Evolutionary conservation across 306 rosid genomes (phyloP).

Genomic region (Ammopiptanthus mongolicus): DNA sequence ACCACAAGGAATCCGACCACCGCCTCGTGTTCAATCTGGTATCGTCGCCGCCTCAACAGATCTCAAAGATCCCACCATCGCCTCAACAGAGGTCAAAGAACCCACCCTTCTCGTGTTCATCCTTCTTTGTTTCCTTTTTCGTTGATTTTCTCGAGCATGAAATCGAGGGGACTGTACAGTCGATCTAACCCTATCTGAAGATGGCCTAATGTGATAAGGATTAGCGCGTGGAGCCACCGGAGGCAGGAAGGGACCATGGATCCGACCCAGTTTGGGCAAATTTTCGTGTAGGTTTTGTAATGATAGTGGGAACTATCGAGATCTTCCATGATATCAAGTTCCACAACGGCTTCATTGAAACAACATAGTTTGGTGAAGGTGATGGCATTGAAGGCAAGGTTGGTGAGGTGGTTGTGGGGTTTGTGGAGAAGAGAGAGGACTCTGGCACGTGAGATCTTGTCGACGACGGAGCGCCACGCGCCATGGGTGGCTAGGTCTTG

Average conservation of each 20-base stretch:
- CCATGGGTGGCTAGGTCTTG: constrained; percentile 82
- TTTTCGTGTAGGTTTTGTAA: constrained; percentile 61
- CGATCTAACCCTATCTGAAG: constrained; percentile 83
- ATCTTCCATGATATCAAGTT: constrained; percentile 76
- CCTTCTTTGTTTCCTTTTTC: constrained; percentile 23
- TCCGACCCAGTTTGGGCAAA: constrained; percentile 58
- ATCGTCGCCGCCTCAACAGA: too few relatives aligned
- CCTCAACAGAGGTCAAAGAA: too few relatives aligned
- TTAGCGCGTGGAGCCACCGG: constrained; percentile 70
- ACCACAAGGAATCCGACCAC: too few relatives aligned
- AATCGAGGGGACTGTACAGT: constrained; percentile 54
- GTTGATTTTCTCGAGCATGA: constrained; percentile 40
- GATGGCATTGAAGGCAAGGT: constrained; percentile 72
- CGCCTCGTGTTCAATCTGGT: too few relatives aligned
- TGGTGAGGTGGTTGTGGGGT: constrained; percentile 84
- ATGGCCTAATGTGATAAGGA: constrained; percentile 67
- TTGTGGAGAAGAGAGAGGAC: constrained; percentile 68
- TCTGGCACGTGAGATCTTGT: constrained; percentile 76
- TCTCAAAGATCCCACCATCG: too few relatives aligned
- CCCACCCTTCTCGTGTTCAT: too few relatives aligned
- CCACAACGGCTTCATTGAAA: constrained; percentile 67
- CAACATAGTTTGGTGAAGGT: constrained; percentile 85
- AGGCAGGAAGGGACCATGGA: constrained; percentile 91
- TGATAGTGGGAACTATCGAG: constrained; percentile 55
- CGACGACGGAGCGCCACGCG: constrained; percentile 87